Conservation (phyloP, 495 filamentous ascomycete species). For the Penicillium turbatum region DNA sequence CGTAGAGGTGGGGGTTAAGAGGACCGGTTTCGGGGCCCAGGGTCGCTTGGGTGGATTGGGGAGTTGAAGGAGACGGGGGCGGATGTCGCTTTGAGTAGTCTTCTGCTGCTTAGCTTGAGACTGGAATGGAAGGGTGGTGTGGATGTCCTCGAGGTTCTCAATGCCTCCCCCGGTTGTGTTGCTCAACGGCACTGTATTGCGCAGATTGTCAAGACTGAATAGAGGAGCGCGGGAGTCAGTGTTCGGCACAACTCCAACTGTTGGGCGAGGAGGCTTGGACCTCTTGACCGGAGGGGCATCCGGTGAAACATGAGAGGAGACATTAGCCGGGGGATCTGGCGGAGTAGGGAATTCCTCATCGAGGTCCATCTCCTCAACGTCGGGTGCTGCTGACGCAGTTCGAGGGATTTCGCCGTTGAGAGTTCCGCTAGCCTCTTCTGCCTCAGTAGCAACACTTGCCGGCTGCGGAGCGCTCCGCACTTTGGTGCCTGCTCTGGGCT, state of each 20-base stretch:
- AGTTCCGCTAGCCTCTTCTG: constrained; percentile 38
- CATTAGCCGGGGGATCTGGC: constrained; percentile 9
- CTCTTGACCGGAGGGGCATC: constrained; percentile 21
- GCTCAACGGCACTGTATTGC: constrained; percentile 62
- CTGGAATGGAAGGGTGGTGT: constrained; percentile 65
- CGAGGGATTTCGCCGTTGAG: constrained; percentile 18
- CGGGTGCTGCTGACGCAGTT: constrained; percentile 5
- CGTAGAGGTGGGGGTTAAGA: constrained; percentile 20
- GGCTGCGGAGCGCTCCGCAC: constrained; percentile 29
- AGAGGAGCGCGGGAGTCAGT: constrained; percentile 34
- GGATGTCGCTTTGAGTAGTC: constrained; percentile 26
- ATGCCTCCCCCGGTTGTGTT: constrained; percentile 52
- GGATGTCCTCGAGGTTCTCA: constrained; percentile 61
- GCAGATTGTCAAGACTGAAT: constrained; percentile 59
- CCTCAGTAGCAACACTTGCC: constrained; percentile 39
- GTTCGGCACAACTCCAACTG: constrained; percentile 41
- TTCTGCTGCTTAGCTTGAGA: constrained; percentile 48
- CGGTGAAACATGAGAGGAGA: constrained; percentile 9
- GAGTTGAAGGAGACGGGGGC: constrained; percentile 44
- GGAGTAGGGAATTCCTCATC: constrained; percentile 36
- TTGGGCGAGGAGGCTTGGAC: constrained; percentile 21
- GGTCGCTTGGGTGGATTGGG: constrained; percentile 60
- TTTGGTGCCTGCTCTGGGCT: constrained; percentile 24
- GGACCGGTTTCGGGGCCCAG: constrained; percentile 29
- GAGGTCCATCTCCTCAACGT: constrained; percentile 48